phyloP scores from a whole-genome alignment of 2,329 filamentous ascomycete species.

The Chrysoporthe austroafricana region DNA sequence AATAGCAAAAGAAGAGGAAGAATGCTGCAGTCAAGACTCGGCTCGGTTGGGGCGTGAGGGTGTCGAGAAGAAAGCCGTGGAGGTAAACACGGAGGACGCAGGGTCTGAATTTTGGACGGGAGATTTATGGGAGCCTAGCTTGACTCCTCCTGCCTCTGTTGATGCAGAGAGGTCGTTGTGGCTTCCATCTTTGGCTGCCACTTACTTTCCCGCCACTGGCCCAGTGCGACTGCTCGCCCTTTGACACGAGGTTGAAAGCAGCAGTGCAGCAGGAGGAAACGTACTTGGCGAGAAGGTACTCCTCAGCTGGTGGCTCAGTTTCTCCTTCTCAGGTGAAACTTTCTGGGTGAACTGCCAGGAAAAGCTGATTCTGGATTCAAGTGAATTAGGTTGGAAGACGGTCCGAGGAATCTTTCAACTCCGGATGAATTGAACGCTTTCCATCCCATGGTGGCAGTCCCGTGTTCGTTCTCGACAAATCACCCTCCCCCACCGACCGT shows the following conservation, averaged over 20 bases:
- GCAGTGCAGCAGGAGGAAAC: neutral
- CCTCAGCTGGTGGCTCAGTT: no score
- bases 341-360: no score
- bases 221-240: neutral
- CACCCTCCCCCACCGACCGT: no score
- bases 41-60: neutral
- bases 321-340: no score
- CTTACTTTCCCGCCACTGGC: neutral
- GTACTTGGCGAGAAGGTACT: no score
- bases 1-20: neutral
- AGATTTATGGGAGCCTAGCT: neutral
- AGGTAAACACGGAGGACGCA: neutral
- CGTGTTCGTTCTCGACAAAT: no score
- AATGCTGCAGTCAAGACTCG: neutral
- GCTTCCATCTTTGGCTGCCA: neutral
- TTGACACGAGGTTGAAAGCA: neutral
- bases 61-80: neutral
- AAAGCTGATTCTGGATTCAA: no score
- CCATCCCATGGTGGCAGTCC: no score
- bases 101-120: neutral
- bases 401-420: no score
- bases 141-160: neutral
- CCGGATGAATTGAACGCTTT: no score
- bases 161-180: neutral
- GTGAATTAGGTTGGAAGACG: no score